phyloP scores from a whole-genome alignment of 2,329 filamentous ascomycete species.

The Sordariomycetes sp. region DNA sequence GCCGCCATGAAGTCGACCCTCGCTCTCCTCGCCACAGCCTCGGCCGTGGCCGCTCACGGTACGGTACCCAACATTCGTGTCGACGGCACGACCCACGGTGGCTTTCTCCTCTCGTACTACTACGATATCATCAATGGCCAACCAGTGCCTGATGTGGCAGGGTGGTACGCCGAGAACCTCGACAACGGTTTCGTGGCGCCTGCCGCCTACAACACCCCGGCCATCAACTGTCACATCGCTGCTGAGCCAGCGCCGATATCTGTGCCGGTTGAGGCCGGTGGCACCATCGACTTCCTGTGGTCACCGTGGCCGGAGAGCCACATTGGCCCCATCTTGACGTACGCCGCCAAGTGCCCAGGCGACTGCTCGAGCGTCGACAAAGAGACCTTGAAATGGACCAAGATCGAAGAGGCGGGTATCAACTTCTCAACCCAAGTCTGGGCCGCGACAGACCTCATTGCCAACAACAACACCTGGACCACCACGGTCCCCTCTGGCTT shows the following conservation, averaged over 20 bases:
- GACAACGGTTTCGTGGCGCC: constrained; percentile 40
- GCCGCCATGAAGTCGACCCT: too few species aligned
- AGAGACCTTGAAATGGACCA: constrained; percentile 21
- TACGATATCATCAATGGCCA: too few species aligned
- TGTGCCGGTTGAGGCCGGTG: constrained; percentile 25
- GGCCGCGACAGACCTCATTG: constrained; percentile 28
- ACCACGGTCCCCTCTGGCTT: constrained; percentile 32
- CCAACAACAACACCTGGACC: constrained; percentile 35
- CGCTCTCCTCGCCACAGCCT: too few species aligned
- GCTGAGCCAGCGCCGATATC: constrained; percentile 23
- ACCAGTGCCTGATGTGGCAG: too few species aligned
- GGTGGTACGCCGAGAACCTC: constrained; percentile 27
- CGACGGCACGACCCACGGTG: too few species aligned
- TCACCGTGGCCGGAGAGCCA: constrained; percentile 29
- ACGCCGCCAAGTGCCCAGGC: constrained; percentile 26
- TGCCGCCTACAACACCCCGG: constrained; percentile 21
- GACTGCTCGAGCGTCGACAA: constrained; percentile 23
- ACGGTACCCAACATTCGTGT: too few species aligned
- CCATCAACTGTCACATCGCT: constrained; percentile 35
- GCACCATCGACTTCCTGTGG: constrained; percentile 28
- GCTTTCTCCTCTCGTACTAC: too few species aligned
- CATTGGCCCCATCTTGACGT: constrained; percentile 26
- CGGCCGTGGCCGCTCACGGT: too few species aligned
- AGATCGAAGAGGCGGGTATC: constrained; percentile 21
- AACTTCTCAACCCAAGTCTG: constrained; percentile 21